Evolutionary conservation across 805 yeast species (phyloP).

Genomic region (Nakazawaea wyomingensis): DNA sequence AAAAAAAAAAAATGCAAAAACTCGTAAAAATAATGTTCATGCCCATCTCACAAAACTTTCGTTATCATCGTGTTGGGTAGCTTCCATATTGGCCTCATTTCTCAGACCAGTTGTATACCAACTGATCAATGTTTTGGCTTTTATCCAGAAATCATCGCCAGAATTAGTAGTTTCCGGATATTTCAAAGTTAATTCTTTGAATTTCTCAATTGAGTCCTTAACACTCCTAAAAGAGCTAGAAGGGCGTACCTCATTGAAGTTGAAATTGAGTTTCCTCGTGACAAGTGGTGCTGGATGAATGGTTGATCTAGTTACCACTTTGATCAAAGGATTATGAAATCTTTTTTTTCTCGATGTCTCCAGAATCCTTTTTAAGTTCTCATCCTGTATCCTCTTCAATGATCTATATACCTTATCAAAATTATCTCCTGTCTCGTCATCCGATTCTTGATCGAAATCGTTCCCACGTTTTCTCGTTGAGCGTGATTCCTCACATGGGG

Average conservation of each 20-base stretch:
- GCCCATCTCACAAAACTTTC: slow-evolving; percentile 5
- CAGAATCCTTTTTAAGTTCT: slow-evolving; percentile 1
- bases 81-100: not conserved
- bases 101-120: not conserved
- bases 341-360: not conserved
- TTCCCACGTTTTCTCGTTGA: slow-evolving; percentile 5
- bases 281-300: no score
- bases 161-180: not conserved
- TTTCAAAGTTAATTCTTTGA: slow-evolving; percentile 2
- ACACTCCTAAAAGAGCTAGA: not conserved
- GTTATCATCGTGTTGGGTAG: not conserved
- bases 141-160: slow-evolving; percentile 8
- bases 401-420: slow-evolving; percentile 6
- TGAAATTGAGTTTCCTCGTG: not conserved
- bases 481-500: slow-evolving; percentile 3
- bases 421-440: not conserved
- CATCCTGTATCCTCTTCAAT: slow-evolving; percentile 11
- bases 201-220: slow-evolving; percentile 6
- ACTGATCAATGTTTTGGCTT: slow-evolving; percentile 5
- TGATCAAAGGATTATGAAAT: slow-evolving; percentile 13
- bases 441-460: slow-evolving; percentile 2
- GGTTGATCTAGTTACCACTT: no score
- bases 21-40: no score
- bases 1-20: no score
- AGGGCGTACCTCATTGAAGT: not conserved